These are phyloP conservation scores for Ciborinia camelliae DNA, from an alignment of 2,329 filamentous ascomycete species.

Conservation along the genomic window DNA sequence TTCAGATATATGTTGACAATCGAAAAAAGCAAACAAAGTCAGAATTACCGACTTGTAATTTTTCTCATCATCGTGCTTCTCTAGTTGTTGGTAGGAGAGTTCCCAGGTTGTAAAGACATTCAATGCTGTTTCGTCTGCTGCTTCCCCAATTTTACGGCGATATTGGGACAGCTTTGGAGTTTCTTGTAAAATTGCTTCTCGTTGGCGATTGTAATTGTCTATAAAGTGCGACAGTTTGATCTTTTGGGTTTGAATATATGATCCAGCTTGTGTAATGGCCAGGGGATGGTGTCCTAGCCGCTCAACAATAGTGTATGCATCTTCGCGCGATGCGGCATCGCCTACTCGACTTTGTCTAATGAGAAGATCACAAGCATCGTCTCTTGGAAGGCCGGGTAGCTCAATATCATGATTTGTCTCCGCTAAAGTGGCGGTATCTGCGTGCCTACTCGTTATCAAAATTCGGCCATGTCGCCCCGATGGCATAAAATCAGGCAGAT, in stretches of 20 bases:
- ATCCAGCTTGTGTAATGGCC: constrained; percentile 35
- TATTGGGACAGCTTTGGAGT: constrained; percentile 27
- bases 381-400: constrained; percentile 20
- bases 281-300: constrained; percentile 31
- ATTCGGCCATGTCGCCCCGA: constrained; percentile 19
- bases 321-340: not conserved
- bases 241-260: constrained; percentile 30
- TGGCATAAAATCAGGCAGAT: constrained; percentile 23
- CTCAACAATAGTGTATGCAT: constrained; percentile 22
- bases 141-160: constrained; percentile 16
- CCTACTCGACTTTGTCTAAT: constrained; percentile 5
- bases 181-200: constrained; percentile 23
- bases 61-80: not conserved
- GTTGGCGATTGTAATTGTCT: constrained; percentile 22
- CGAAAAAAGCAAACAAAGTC: constrained; percentile 31
- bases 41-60: constrained; percentile 22
- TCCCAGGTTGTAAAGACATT: constrained; percentile 35
- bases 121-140: constrained; percentile 22
- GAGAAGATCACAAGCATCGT: constrained; percentile 25
- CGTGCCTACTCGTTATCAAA: constrained; percentile 27
- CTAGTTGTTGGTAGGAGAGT: constrained; percentile 28
- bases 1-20: constrained; percentile 29
- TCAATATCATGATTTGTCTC: constrained; percentile 14
- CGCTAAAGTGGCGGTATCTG: constrained; percentile 7
- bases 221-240: constrained; percentile 27